Evolutionary conservation across 208 protist species (phyloP).

Genomic region (Herpetomonas samuelpessoai): DNA sequence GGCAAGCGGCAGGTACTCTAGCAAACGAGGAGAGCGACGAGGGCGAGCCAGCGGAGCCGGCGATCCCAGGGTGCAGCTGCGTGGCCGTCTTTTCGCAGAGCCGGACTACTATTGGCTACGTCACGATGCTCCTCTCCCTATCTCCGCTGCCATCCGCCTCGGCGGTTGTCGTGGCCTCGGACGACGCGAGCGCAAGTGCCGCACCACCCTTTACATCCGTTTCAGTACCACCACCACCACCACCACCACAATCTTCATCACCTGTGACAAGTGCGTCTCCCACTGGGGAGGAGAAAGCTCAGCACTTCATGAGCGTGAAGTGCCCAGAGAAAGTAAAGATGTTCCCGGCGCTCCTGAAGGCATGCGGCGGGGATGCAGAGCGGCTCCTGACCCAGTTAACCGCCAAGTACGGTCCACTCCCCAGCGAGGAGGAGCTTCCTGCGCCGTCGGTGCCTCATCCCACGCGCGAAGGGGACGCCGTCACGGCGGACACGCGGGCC

Average conservation of each 20-base stretch:
- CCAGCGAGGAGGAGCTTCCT: neutral
- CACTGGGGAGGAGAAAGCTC: constrained; percentile 17
- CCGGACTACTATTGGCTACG: neutral
- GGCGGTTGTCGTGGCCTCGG: neutral
- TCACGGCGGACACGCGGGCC: neutral
- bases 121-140: neutral
- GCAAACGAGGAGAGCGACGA: neutral
- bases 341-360: constrained; percentile 41
- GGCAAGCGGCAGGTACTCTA: too few species aligned
- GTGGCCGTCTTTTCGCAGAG: constrained; percentile 10
- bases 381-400: constrained; percentile 39
- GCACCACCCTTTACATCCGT: too few species aligned
- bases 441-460: neutral
- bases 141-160: neutral
- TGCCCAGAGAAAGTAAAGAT: constrained; percentile 66
- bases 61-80: neutral
- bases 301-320: constrained; percentile 36
- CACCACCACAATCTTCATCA: neutral
- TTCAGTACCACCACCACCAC: neutral
- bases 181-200: too few species aligned
- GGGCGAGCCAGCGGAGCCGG: too few species aligned
- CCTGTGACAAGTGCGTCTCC: neutral
- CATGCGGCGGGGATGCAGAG: constrained; percentile 31
- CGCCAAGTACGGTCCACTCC: constrained; percentile 45
- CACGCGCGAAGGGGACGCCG: too few species aligned